These are phyloP conservation scores for Aspergillus cavernicola DNA, from an alignment of 495 filamentous ascomycete genomes.

Conservation along the genomic window DNA sequence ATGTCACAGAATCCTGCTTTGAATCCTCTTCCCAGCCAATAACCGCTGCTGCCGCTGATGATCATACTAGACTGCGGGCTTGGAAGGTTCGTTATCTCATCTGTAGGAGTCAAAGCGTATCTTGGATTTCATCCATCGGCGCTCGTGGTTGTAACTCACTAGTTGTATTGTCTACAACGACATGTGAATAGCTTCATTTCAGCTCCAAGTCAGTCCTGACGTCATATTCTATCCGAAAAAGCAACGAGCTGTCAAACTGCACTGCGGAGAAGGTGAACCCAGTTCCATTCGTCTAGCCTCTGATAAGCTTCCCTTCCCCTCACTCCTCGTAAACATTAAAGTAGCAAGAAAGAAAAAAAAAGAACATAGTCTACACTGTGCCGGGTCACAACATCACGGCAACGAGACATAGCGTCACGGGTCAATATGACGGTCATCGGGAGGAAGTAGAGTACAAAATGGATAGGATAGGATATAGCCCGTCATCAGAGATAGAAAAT, in stretches of 20 bases:
- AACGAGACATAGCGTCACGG: not conserved
- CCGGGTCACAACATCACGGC: not conserved
- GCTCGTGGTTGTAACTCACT: too few species aligned
- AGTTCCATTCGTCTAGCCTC: slow-evolving; percentile 3
- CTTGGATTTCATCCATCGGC: too few species aligned
- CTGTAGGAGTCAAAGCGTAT: too few species aligned
- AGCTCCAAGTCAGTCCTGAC: not conserved
- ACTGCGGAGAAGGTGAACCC: not conserved
- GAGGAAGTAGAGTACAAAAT: slow-evolving; percentile 3
- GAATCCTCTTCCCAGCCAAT: not conserved
- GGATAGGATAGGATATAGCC: slow-evolving; percentile 9
- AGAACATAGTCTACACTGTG: slow-evolving; percentile 31
- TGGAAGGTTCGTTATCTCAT: not conserved
- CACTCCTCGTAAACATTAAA: not conserved
- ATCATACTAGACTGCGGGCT: not conserved
- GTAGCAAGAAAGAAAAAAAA: slow-evolving; percentile 20
- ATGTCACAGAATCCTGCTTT: slow-evolving; percentile 4
- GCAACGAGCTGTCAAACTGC: not conserved
- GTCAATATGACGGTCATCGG: not conserved
- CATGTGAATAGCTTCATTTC: slow-evolving; percentile 3
- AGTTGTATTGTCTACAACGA: too few species aligned
- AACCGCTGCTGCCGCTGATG: slow-evolving; percentile 2
- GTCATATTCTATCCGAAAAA: not conserved
- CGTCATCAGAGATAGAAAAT: not conserved
- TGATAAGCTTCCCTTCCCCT: slow-evolving; percentile 8